These are phyloP conservation scores for Mortierella antarctica DNA, from an alignment of 192 early-diverging fungal genomes.

Conservation along the genomic window DNA sequence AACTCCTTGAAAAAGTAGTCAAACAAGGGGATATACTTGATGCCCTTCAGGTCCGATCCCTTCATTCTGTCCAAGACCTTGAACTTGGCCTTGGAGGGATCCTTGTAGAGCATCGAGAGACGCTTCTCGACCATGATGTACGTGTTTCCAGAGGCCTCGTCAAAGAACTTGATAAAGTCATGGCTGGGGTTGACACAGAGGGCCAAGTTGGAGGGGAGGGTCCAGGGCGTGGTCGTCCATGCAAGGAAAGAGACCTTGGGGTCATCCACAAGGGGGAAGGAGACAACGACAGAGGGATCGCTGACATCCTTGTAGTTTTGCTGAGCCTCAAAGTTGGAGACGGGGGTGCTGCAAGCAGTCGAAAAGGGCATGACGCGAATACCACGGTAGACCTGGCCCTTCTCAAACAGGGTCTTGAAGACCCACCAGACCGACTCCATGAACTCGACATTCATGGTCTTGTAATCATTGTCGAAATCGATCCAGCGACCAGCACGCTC, in stretches of 20 bases:
- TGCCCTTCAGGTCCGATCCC: slow-evolving; percentile 84
- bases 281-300: slow-evolving; percentile 94
- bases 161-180: slow-evolving; percentile 96
- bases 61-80: slow-evolving; percentile 80
- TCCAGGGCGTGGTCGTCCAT: slow-evolving; percentile 99
- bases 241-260: slow-evolving; percentile 85
- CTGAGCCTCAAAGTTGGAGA: slow-evolving; percentile 97
- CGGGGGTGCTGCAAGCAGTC: slow-evolving; percentile 88
- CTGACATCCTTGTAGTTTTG: slow-evolving; percentile 98
- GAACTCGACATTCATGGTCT: slow-evolving; percentile 94
- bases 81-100: slow-evolving; percentile 95
- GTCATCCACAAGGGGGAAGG: slow-evolving; percentile 91
- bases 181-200: slow-evolving; percentile 93
- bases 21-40: slow-evolving; percentile 93
- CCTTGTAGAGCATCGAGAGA: slow-evolving; percentile 91
- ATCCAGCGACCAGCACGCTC: slow-evolving; percentile 99
- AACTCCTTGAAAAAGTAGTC: slow-evolving; percentile 79
- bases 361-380: slow-evolving; percentile 97
- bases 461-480: slow-evolving; percentile 99
- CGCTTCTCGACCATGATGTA: slow-evolving; percentile 92
- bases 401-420: slow-evolving; percentile 95
- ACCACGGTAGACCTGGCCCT: slow-evolving; percentile 96
- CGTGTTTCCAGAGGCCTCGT: slow-evolving; percentile 80
- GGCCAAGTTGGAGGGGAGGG: slow-evolving; percentile 94
- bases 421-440: slow-evolving; percentile 99